Conservation (phyloP, 768 basidiomycete species). For the Auriscalpium microsporum region DNA sequence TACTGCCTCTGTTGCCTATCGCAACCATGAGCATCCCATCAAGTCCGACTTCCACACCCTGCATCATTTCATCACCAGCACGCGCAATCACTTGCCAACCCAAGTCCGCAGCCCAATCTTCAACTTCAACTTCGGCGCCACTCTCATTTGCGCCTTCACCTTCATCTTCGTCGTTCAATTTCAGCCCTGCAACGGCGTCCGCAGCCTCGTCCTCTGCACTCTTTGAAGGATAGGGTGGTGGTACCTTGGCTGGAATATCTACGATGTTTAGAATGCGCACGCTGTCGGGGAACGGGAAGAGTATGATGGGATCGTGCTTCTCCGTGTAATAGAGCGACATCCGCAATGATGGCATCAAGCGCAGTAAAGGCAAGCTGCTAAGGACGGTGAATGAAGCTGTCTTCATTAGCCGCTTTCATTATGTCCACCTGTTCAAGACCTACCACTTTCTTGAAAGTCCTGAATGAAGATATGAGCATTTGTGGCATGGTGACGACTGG, state of each 20-base stretch:
- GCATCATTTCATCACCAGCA: background rate
- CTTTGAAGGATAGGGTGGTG: conserved; percentile 33
- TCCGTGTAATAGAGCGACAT: conserved; percentile 24
- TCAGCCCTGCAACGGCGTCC: background rate
- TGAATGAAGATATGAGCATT: conserved; percentile 18
- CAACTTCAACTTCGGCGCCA: no score
- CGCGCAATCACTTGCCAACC: no score
- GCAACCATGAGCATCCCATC: conserved; percentile 5
- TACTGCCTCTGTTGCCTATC: conserved; percentile 7
- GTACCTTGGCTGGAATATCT: conserved; percentile 35
- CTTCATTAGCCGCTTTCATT: background rate
- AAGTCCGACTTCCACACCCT: conserved; percentile 9
- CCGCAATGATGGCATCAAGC: no score
- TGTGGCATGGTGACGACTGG: background rate
- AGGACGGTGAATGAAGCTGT: background rate
- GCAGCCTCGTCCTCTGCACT: background rate
- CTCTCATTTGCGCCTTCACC: background rate
- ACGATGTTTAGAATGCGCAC: conserved; percentile 40
- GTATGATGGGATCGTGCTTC: conserved; percentile 44
- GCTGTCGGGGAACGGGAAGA: conserved; percentile 32
- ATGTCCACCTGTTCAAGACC: conserved; percentile 16
- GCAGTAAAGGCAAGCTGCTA: conserved; percentile 40
- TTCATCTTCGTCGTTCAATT: background rate
- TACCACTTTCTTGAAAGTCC: conserved; percentile 76
- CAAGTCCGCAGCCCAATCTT: no score